Evolutionary conservation across 1,284 basidiomycete genomes (phyloP), one percentile per base, ranked within the genome.

Genomic region (Xerocomus nothofagi): DNA sequence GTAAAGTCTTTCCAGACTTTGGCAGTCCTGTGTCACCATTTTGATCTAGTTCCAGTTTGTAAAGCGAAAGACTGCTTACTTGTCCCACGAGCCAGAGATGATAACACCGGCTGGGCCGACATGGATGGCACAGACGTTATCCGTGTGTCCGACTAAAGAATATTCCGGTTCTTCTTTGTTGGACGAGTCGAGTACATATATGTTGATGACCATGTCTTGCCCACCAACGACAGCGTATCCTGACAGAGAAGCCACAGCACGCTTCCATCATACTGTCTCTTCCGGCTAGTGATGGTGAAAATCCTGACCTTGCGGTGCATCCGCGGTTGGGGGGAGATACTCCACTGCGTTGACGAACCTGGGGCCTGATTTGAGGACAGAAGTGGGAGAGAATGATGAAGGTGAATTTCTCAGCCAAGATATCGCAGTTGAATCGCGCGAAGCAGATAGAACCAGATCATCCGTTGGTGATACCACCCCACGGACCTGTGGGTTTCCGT

Each of bases 71-170:
- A 39, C 41, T 14, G 70, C 86, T 70, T 63, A 93, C 93, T 80
- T 88, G 72, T 99, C 97, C 96, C 96, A 99, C 51, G 93, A 96
- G 18, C 96, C 96, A n/a, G 93, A 95, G 49, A 96, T 84, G 53
- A 96, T 84, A 49, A 81, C 76, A 6, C 91, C 90, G 48, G 78
- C 76, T 11, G 79, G 67, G 18, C 81, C 80, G 6, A 83, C 80
- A 63, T 92, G 80, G 53, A 99, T 74, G 23, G 93, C 79, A 69
- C 96, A 99, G 14, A 99, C 82, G 63, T 99, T 99, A 47, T 88
- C 86, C 6, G 82, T 80, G 69, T 99, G 97, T 29, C 95, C 97
- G 41, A 93, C 66, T 23, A 95, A 78, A n/a, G 84, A 81, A 70
- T 85, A 91, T 57, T 79, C 76, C 7, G 92, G 90, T 54, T 92